phyloP scores from a whole-genome alignment of 163 green algal species.

The Chloromonas sp. region DNA sequence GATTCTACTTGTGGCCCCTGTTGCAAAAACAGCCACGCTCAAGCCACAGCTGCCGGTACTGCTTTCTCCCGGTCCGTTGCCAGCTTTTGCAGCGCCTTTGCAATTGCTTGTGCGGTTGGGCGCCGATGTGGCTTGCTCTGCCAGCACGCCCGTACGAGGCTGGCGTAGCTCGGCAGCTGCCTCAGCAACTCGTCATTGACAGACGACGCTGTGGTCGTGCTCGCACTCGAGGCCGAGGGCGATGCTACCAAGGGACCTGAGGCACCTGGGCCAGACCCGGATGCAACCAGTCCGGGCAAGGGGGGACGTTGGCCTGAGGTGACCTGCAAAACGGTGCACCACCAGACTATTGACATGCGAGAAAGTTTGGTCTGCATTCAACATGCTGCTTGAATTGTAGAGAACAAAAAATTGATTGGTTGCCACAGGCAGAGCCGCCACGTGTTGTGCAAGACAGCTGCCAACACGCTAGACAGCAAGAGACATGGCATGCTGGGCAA shows the following conservation, averaged over 20 bases:
- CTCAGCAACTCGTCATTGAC: neutral
- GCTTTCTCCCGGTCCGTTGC: too few species aligned
- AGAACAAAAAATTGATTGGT: too few species aligned
- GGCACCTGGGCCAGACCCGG: neutral
- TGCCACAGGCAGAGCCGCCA: neutral
- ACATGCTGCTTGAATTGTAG: too few species aligned
- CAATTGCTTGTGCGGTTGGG: neutral
- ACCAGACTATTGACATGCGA: neutral
- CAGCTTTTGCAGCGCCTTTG: neutral
- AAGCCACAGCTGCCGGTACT: too few species aligned
- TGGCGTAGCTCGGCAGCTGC: neutral
- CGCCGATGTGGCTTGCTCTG: neutral
- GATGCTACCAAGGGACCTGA: neutral
- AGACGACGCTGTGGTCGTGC: too few species aligned
- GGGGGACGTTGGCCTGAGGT: neutral
- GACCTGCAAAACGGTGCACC: neutral
- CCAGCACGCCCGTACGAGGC: neutral
- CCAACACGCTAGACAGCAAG: neutral
- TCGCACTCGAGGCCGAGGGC: too few species aligned
- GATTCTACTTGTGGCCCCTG: too few species aligned
- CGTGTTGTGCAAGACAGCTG: neutral
- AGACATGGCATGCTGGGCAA: neutral
- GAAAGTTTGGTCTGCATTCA: too few species aligned
- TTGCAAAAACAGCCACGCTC: too few species aligned
- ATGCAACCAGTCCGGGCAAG: neutral